Evolutionary conservation across 345 rosid genomes (phyloP).

Genomic region (Rubroshorea leprosula): DNA sequence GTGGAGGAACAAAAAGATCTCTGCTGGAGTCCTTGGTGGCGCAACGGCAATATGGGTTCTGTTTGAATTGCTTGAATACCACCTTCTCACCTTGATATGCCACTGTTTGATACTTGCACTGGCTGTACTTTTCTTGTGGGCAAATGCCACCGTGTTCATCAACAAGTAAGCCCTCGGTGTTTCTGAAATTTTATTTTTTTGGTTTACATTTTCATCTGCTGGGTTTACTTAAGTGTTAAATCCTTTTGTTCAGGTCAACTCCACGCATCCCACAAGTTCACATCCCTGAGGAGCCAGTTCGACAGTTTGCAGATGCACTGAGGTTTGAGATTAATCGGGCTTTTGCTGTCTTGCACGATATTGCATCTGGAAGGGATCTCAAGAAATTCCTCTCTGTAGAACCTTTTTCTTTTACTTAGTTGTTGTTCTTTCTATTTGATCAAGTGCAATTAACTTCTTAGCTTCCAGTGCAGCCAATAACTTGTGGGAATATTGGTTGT

Average conservation of each 20-base stretch:
- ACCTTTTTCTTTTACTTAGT: constrained; percentile 11
- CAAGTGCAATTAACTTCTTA: not conserved
- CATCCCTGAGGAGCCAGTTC: constrained; percentile 59
- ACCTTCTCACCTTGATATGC: constrained; percentile 79
- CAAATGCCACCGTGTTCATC: constrained; percentile 74
- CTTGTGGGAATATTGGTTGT: no score
- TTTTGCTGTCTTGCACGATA: constrained; percentile 48
- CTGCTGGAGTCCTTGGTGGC: constrained; percentile 71
- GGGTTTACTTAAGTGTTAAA: not conserved
- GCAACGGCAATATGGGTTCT: constrained; percentile 75
- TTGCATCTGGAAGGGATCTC: constrained; percentile 88
- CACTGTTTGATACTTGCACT: constrained; percentile 63
- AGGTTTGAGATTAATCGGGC: constrained; percentile 62
- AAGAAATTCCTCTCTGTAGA: constrained; percentile 83
- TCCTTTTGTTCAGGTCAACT: constrained; percentile 38
- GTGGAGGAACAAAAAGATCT: constrained; percentile 96
- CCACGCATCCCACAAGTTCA: constrained; percentile 73
- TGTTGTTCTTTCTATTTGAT: not conserved
- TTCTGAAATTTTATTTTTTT: not conserved
- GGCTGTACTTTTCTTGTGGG: constrained; percentile 81
- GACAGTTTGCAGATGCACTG: constrained; percentile 64
- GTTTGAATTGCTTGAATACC: constrained; percentile 72
- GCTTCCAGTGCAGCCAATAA: no score
- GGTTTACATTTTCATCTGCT: not conserved
- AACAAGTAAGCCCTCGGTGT: constrained; percentile 59